phyloP scores from a whole-genome alignment of 2,329 filamentous ascomycete species.

The Podosphaera fusca region DNA sequence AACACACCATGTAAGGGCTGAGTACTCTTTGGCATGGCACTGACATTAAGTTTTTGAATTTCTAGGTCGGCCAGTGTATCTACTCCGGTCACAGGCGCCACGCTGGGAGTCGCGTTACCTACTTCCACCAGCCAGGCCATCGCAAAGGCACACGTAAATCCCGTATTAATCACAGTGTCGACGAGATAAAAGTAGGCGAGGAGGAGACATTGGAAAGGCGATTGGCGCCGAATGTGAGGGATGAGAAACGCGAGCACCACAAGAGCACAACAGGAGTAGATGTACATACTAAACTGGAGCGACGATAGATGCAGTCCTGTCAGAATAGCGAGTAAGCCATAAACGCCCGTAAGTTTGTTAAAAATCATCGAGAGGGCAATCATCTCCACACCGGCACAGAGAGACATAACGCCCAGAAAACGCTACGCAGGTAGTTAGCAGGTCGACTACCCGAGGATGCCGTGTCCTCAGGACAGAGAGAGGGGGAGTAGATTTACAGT shows the following conservation, averaged over 20 bases:
- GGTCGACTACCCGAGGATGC: not conserved
- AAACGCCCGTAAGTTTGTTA: constrained; percentile 82
- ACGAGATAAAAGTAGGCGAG: constrained; percentile 71
- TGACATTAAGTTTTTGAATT: constrained; percentile 35
- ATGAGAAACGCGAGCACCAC: constrained; percentile 44
- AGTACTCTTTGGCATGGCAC: constrained; percentile 29
- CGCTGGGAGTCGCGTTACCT: constrained; percentile 16
- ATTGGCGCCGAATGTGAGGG: constrained; percentile 58
- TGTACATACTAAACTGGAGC: constrained; percentile 74
- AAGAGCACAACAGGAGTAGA: constrained; percentile 60
- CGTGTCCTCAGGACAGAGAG: not conserved
- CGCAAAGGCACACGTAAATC: constrained; percentile 64
- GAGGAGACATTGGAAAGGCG: constrained; percentile 54
- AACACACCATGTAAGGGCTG: constrained; percentile 22
- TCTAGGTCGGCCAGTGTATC: constrained; percentile 38
- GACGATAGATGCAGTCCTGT: constrained; percentile 67
- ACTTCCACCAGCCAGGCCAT: constrained; percentile 69
- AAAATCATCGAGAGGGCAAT: constrained; percentile 64
- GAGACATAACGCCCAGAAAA: constrained; percentile 66
- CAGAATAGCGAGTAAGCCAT: constrained; percentile 69
- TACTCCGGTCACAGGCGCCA: constrained; percentile 16
- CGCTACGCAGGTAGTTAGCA: constrained; percentile 28
- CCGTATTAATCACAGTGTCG: constrained; percentile 60
- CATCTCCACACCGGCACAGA: constrained; percentile 68
- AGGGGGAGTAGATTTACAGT: constrained; percentile 1